phyloP scores from a whole-genome alignment of 1,284 basidiomycete genomes.

The Trametes versicolor region DNA sequence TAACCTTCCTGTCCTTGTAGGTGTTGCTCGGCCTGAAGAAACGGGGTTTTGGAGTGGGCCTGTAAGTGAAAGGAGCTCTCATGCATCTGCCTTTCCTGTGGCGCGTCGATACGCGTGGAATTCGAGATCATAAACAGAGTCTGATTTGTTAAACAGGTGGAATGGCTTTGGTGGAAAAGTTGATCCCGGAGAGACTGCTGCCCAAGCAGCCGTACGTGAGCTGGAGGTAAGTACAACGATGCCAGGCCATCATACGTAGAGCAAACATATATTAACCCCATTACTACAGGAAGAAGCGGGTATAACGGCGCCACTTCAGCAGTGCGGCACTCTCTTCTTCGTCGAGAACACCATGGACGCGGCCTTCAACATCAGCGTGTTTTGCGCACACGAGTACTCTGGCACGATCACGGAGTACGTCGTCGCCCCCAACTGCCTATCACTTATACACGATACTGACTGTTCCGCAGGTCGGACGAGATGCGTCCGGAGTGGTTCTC shows the following conservation, averaged over 20 bases:
- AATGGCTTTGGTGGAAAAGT: conserved; percentile 84
- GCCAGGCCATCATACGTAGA: neutral
- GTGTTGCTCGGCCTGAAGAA: conserved; percentile 78
- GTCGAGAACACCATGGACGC: conserved; percentile 57
- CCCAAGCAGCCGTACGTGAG: conserved; percentile 71
- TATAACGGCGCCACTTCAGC: conserved; percentile 65
- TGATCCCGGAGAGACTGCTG: conserved; percentile 67
- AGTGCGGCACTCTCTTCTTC: conserved; percentile 72
- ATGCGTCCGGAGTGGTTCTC: conserved; percentile 78
- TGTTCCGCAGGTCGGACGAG: conserved; percentile 64
- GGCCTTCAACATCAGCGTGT: conserved; percentile 76
- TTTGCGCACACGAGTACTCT: conserved; percentile 61
- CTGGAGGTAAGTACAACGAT: conserved; percentile 57
- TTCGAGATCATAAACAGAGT: too few relatives aligned
- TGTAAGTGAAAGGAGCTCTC: too few relatives aligned
- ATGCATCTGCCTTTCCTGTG: too few relatives aligned
- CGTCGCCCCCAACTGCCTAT: neutral
- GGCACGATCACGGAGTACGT: conserved; percentile 70
- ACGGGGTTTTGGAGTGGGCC: conserved; percentile 69
- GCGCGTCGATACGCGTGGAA: too few relatives aligned
- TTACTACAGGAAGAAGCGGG: conserved; percentile 78
- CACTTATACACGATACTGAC: neutral
- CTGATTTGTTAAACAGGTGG: conserved; percentile 51
- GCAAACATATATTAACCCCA: neutral
- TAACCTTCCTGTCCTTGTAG: conserved; percentile 33